Percentiles rank a stretch among this genome's conserved stretches.
phyloP scores from a whole-genome alignment of 305 asterid genomes.

The Rubia tinctorum region DNA sequence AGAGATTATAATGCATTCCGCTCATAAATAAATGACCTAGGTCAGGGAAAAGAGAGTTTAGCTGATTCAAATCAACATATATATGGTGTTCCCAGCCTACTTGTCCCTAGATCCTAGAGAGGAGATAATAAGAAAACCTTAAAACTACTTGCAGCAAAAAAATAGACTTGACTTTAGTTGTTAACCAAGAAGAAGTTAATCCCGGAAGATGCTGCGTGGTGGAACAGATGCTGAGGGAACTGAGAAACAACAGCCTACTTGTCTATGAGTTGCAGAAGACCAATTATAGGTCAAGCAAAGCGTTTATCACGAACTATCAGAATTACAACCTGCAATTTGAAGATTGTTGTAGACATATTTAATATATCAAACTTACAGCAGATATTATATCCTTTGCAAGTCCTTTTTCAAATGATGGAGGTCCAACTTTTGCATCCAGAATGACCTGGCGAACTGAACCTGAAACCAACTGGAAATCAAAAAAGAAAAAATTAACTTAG shows the following conservation, averaged over 20 bases:
- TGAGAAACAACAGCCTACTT: neutral
- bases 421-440: constrained; percentile 93
- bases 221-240: neutral
- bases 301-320: neutral
- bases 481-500: constrained; percentile 25
- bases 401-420: constrained; percentile 75
- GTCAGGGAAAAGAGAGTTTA: neutral
- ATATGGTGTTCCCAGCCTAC: neutral
- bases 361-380: constrained; percentile 44
- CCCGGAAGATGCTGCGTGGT: neutral
- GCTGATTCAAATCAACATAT: neutral
- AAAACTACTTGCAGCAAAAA: constrained; percentile 7
- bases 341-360: neutral
- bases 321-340: neutral
- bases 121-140: neutral
- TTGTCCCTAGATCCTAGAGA: neutral
- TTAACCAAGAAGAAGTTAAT: neutral
- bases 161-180: neutral
- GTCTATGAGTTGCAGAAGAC: neutral
- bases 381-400: constrained; percentile 79
- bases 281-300: neutral
- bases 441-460: constrained; percentile 77
- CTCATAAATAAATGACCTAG: neutral
- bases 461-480: constrained; percentile 57
- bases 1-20: neutral